A percentile compares a stretch with the other conserved stretches of the same genome.
These are phyloP conservation scores for Suhomyces sp. DNA, from an alignment of 805 yeast genomes.

Conservation along the genomic window DNA sequence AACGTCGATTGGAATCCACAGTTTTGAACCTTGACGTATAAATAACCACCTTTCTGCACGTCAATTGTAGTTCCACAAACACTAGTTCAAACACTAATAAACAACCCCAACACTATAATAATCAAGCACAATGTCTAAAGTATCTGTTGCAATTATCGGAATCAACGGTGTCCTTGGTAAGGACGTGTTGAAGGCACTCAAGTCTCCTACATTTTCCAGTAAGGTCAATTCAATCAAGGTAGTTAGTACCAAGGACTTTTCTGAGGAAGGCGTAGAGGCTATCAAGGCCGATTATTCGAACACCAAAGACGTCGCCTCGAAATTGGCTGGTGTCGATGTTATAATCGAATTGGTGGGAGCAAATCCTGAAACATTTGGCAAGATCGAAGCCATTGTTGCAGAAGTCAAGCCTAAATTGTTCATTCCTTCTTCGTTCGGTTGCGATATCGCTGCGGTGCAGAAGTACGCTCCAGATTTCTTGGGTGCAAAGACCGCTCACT, in stretches of 20 bases:
- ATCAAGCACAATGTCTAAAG: not conserved
- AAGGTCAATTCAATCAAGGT: constrained; percentile 44
- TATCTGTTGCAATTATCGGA: constrained; percentile 51
- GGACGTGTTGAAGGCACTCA: constrained; percentile 45
- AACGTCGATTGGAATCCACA: not conserved
- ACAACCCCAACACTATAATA: not conserved
- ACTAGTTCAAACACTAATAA: not conserved
- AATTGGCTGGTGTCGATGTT: constrained; percentile 48
- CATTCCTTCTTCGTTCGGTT: constrained; percentile 63
- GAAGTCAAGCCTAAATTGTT: constrained; percentile 47
- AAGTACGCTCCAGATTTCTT: constrained; percentile 34
- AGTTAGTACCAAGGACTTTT: constrained; percentile 38
- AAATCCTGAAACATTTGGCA: constrained; percentile 25
- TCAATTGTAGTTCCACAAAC: too few relatives aligned
- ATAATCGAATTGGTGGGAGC: constrained; percentile 44
- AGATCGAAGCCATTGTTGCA: constrained; percentile 38
- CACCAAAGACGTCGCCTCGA: constrained; percentile 27
- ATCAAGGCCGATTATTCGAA: constrained; percentile 29
- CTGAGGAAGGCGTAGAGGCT: constrained; percentile 39
- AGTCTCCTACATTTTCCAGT: constrained; percentile 38
- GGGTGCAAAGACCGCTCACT: constrained; percentile 32
- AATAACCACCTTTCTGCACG: not conserved
- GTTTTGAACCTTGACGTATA: not conserved
- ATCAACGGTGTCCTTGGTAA: constrained; percentile 50
- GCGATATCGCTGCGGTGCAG: constrained; percentile 32